These are phyloP conservation scores for Taiwanofungus camphoratus DNA, from an alignment of 1,284 basidiomycete genomes.

Conservation along the genomic window DNA sequence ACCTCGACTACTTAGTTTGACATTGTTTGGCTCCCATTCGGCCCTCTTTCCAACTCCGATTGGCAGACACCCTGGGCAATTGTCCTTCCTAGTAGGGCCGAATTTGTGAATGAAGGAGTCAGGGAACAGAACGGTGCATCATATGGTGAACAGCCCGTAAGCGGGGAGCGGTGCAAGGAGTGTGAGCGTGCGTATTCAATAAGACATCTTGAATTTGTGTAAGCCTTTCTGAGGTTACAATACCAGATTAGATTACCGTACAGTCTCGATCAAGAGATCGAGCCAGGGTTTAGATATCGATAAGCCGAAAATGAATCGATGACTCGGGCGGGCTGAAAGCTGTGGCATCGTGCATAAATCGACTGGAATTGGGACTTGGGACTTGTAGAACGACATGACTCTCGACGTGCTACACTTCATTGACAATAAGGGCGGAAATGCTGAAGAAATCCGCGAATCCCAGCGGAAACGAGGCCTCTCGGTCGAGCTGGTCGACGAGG, in stretches of 20 bases:
- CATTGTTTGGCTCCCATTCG: conserved; percentile 8
- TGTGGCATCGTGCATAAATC: too few species aligned
- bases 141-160: too few species aligned
- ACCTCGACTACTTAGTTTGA: conserved; percentile 4
- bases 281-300: not conserved
- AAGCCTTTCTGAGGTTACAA: too few species aligned
- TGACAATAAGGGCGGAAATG: conserved; percentile 89
- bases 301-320: conserved; percentile 6
- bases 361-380: too few species aligned
- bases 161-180: too few species aligned
- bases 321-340: too few species aligned
- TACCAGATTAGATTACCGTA: conserved; percentile 5
- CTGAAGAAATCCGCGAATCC: conserved; percentile 88
- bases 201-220: too few species aligned
- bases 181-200: too few species aligned
- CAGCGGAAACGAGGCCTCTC: conserved; percentile 88
- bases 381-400: conserved; percentile 42
- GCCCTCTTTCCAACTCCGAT: conserved; percentile 1
- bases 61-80: not conserved
- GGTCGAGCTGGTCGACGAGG: conserved; percentile 90
- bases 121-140: too few species aligned
- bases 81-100: too few species aligned
- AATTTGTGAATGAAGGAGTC: too few species aligned
- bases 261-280: conserved; percentile 5
- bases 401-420: conserved; percentile 76